Evolutionary conservation across 192 early-diverging fungal genomes (phyloP).

Genomic region (Jimgerdemannia flammicorona): DNA sequence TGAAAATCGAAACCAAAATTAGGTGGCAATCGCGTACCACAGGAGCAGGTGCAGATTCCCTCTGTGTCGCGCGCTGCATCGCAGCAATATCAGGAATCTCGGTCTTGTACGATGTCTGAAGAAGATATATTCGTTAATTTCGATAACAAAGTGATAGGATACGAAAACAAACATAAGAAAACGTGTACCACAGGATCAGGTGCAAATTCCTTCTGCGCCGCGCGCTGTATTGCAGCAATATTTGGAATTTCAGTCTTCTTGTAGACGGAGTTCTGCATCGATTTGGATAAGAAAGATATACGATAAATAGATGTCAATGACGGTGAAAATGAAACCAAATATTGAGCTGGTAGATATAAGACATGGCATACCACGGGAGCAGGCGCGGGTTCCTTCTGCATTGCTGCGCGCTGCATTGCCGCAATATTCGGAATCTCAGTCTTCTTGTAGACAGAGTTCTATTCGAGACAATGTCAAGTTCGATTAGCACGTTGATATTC

Average conservation of each 20-base stretch:
- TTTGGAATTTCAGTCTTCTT: slow-evolving; percentile 55
- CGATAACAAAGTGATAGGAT: too few species aligned
- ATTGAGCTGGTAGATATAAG: not conserved
- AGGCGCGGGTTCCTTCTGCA: slow-evolving; percentile 38
- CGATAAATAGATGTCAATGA: too few species aligned
- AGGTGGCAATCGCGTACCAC: slow-evolving; percentile 8
- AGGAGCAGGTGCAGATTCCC: slow-evolving; percentile 28
- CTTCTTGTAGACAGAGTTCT: slow-evolving; percentile 56
- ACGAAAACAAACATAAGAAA: too few species aligned
- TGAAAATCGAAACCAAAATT: too few species aligned
- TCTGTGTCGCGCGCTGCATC: slow-evolving; percentile 44
- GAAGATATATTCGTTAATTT: too few species aligned
- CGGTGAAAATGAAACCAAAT: too few species aligned
- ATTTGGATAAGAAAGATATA: not conserved
- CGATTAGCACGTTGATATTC: not conserved
- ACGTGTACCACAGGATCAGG: slow-evolving; percentile 22
- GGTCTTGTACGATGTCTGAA: slow-evolving; percentile 20
- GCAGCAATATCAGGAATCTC: slow-evolving; percentile 55
- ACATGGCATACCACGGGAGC: slow-evolving; percentile 17
- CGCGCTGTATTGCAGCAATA: slow-evolving; percentile 47
- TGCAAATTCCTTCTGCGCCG: slow-evolving; percentile 36
- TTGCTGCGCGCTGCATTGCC: slow-evolving; percentile 41
- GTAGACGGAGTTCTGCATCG: slow-evolving; percentile 47
- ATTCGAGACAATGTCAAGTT: not conserved
- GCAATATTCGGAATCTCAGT: slow-evolving; percentile 57